Evolutionary conservation across 768 basidiomycete genomes (phyloP).

Genomic region (Tricholoma matsutake): DNA sequence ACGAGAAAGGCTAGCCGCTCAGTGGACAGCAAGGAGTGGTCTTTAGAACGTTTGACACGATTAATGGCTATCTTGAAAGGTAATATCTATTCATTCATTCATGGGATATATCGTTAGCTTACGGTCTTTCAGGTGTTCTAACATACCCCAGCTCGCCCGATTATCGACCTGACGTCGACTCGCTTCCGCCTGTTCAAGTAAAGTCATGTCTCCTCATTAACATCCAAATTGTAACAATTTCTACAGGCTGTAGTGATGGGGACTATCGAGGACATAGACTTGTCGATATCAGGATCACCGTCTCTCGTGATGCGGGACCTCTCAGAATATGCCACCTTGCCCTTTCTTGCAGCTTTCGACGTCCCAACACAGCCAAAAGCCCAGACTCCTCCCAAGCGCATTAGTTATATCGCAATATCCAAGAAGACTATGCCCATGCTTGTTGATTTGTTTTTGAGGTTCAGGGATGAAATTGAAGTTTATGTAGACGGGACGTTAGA

Average conservation of each 20-base stretch:
- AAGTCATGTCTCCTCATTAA: neutral
- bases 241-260: slow-evolving; percentile 68
- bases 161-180: slow-evolving; percentile 85
- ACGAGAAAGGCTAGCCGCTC: slow-evolving; percentile 49
- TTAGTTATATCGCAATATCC: slow-evolving; percentile 88
- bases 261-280: slow-evolving; percentile 63
- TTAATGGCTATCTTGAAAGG: slow-evolving; percentile 82
- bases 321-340: slow-evolving; percentile 81
- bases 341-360: slow-evolving; percentile 81
- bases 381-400: slow-evolving; percentile 51
- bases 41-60: slow-evolving; percentile 55
- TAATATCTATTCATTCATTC: slow-evolving; percentile 14
- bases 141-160: slow-evolving; percentile 84
- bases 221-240: neutral
- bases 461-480: slow-evolving; percentile 57
- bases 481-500: slow-evolving; percentile 85
- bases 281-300: slow-evolving; percentile 56
- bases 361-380: slow-evolving; percentile 40
- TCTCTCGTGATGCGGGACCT: slow-evolving; percentile 81
- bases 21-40: slow-evolving; percentile 59
- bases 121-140: slow-evolving; percentile 52
- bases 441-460: slow-evolving; percentile 70
- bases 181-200: slow-evolving; percentile 78
- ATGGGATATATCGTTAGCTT: neutral
- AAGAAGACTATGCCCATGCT: slow-evolving; percentile 87